A percentile compares a stretch with the other conserved stretches of the same genome.
These are phyloP conservation scores for Gamsiella multidivaricata DNA, from an alignment of 192 early-diverging fungal genomes.

Conservation along the genomic window DNA sequence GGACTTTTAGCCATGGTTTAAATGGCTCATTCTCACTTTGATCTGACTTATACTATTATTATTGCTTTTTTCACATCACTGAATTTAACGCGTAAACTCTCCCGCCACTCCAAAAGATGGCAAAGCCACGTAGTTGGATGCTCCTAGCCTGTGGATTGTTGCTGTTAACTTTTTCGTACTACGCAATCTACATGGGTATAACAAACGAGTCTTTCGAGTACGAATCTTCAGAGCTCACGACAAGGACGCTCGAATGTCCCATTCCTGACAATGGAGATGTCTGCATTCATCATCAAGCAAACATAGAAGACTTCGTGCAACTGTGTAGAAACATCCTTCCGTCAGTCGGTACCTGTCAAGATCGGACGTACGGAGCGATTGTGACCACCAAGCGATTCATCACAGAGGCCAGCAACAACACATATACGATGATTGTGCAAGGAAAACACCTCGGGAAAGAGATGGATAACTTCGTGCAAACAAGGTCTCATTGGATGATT, in stretches of 20 bases:
- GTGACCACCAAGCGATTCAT: constrained; percentile 7
- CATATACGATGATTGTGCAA: constrained; percentile 17
- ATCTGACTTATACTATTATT: too few species aligned
- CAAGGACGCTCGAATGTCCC: not conserved
- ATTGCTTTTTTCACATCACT: too few species aligned
- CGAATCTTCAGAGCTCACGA: too few species aligned
- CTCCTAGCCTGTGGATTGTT: too few species aligned
- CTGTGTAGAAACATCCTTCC: not conserved
- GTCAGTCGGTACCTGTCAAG: constrained; percentile 7
- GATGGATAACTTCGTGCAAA: constrained; percentile 29
- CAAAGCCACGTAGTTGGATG: too few species aligned
- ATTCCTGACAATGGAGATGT: not conserved
- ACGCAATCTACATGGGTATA: too few species aligned
- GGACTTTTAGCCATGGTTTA: too few species aligned
- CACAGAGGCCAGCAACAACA: constrained; percentile 2
- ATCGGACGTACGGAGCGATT: constrained; percentile 7
- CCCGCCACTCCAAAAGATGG: too few species aligned
- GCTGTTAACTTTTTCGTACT: too few species aligned
- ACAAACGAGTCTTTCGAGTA: too few species aligned
- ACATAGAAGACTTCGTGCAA: not conserved
- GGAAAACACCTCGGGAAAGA: constrained; percentile 11
- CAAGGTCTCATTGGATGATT: constrained; percentile 34
- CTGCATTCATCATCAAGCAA: not conserved
- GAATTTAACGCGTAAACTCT: too few species aligned
- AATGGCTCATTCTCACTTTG: too few species aligned